Conservation (phyloP, 495 filamentous ascomycete species). For the Podospora pseudocomata region DNA sequence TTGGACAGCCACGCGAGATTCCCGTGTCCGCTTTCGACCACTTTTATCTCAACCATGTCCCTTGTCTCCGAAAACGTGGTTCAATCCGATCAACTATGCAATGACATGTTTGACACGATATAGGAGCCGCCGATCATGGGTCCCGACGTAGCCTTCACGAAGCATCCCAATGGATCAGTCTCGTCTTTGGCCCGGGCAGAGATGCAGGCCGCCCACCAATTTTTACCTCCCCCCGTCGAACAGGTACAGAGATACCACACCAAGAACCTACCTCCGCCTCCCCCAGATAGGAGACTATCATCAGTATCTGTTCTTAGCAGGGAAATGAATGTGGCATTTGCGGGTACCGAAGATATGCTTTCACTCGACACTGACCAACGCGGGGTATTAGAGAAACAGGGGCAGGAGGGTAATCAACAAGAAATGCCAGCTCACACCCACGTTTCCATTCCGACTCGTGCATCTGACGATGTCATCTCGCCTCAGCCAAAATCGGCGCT, state of each 20-base stretch:
- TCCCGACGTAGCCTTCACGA: not conserved
- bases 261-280: slow-evolving; percentile 25
- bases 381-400: not conserved
- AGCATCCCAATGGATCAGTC: not conserved
- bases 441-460: not conserved
- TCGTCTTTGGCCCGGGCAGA: not conserved
- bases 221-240: slow-evolving; percentile 16
- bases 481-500: not conserved
- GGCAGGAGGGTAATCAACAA: not conserved
- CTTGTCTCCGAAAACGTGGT: not conserved
- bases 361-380: not conserved
- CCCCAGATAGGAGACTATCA: slow-evolving; percentile 21
- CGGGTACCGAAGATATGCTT: slow-evolving; percentile 14
- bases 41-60: not conserved
- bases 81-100: not conserved
- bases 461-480: not conserved
- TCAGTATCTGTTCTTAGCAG: slow-evolving; percentile 24
- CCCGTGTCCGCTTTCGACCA: not conserved
- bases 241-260: slow-evolving; percentile 22
- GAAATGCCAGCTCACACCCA: not conserved
- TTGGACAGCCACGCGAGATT: not conserved
- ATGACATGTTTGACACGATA: not conserved
- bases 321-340: slow-evolving; percentile 24
- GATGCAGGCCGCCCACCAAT: not conserved
- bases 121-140: not conserved